phyloP scores from a whole-genome alignment of 306 rosid genomes.

The Parietaria judaica region DNA sequence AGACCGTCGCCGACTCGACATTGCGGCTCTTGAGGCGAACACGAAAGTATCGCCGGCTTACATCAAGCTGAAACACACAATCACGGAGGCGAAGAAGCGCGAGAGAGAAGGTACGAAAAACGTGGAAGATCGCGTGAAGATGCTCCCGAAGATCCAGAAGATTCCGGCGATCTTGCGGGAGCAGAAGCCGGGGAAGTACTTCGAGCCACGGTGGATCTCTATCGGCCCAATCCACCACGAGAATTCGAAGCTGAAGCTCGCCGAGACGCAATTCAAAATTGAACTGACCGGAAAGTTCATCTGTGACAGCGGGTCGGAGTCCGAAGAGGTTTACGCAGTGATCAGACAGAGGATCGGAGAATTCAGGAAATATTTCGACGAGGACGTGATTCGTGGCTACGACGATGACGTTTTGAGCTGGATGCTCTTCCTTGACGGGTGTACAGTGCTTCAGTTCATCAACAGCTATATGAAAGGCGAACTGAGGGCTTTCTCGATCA shows the following conservation, averaged over 20 bases:
- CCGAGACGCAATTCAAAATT: neutral
- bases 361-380: no score
- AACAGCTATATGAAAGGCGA: neutral
- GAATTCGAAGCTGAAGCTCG: neutral
- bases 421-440: slow-evolving; percentile 8
- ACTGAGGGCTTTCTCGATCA: neutral
- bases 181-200: neutral
- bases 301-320: no score
- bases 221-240: neutral
- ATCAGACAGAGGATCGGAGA: no score
- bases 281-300: neutral
- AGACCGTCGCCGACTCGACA: neutral
- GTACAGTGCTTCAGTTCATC: neutral
- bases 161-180: neutral
- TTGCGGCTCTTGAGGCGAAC: neutral
- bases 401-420: slow-evolving; percentile 1
- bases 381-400: no score
- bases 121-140: neutral
- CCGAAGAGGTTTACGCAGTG: neutral
- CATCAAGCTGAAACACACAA: neutral
- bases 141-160: slow-evolving; percentile 18
- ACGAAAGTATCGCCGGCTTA: neutral
- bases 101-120: neutral
- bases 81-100: neutral
- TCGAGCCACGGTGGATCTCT: neutral